phyloP scores from a whole-genome alignment of 129 eudicot species.

The Smallanthus sonchifolius region DNA sequence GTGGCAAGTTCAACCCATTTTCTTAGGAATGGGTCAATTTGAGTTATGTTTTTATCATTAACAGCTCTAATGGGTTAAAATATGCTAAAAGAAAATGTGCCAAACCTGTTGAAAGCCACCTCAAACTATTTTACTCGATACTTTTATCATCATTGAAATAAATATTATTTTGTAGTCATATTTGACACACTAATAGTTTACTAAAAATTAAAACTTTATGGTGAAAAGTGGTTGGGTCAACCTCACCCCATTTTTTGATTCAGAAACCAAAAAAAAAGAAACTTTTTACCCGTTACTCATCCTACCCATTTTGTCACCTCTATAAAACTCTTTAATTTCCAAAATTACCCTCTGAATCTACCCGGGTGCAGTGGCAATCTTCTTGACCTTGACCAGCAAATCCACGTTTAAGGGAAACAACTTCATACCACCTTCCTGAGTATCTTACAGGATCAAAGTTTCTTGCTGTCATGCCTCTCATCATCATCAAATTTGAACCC shows the following conservation, averaged over 20 bases:
- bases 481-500: conserved; percentile 60
- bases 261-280: not conserved
- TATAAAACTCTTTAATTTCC: not conserved
- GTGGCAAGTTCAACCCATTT: not conserved
- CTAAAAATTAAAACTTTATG: not conserved
- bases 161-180: not conserved
- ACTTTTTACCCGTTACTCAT: not conserved
- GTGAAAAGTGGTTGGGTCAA: not conserved
- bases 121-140: not conserved
- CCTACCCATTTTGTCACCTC: not conserved
- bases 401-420: conserved; percentile 70
- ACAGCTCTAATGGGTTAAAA: not conserved
- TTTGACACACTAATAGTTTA: not conserved
- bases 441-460: conserved; percentile 88
- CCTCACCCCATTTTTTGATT: not conserved
- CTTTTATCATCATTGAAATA: not conserved
- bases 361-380: conserved; percentile 92
- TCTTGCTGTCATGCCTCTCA: conserved; percentile 79
- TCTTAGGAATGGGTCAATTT: not conserved
- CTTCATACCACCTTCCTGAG: conserved; percentile 96
- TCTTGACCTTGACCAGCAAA: conserved; percentile 12
- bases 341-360: conserved; percentile 19
- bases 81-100: not conserved
- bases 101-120: not conserved
- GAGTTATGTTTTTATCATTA: not conserved